Evolutionary conservation across 2,329 filamentous ascomycete genomes (phyloP), one percentile per base, ranked within the genome.

Genomic region (Trichoderma breve): DNA sequence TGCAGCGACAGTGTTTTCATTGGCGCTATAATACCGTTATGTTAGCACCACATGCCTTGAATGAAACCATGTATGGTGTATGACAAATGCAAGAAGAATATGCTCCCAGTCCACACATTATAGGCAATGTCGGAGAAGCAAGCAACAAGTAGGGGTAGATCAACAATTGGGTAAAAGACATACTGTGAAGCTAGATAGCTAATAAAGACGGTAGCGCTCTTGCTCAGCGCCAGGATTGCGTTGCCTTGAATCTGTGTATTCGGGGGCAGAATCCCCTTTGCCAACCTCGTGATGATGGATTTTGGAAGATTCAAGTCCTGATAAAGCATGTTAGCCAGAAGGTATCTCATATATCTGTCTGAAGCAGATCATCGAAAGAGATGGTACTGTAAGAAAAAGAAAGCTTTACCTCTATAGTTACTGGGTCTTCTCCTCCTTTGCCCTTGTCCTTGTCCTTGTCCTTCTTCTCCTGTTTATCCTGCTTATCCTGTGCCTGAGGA

Each of bases 181-280:
- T 86, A 95, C 93, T 90, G 88, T 73, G 89, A 87, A 58, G 92
- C 91, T 36, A 96, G 84, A 80, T 95, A 93, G 82, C 89, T 95
- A 76, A 96, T 91, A 78, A 96, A 96, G 0, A 96, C 90, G 1
- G 92, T 95, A 8, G 93, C 91, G 81, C 92, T 92, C 82, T 95
- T 95, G 75, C 89, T 92, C 83, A 96, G 87, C 11, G 93, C 93
- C 66, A 93, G 82, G 70, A 95, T 88, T 55, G 93, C 93, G 83
- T 94, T 94, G 78, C 91, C 93, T 80, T 95, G 92, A 63, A 95
- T 93, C 81, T 94, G 92, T 6, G 93, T 95, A 79, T 94, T 94
- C 6, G 92, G 86, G 1, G 93, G 93, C 6, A 96, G 84, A 6
- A 93, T 92, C 53, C 92, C 91, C 83, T 95, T 95, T 53, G 92